Conservation (phyloP, 352 stramenopile genomes). For the Pythium biforme region DNA sequence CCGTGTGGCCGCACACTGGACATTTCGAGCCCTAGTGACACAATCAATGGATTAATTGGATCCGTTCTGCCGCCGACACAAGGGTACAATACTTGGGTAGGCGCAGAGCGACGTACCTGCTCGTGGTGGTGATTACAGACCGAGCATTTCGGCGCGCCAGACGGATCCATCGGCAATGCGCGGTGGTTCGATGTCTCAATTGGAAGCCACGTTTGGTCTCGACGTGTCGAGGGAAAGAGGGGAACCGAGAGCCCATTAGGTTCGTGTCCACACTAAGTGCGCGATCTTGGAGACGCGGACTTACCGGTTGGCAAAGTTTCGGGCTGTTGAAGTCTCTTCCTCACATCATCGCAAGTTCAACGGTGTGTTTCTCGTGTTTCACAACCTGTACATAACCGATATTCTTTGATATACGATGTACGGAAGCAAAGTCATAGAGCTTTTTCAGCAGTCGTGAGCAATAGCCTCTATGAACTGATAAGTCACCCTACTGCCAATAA, state of each 20-base stretch:
- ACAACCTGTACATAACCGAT: neutral
- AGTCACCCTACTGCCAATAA: neutral
- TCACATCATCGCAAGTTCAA: neutral
- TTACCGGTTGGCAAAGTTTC: neutral
- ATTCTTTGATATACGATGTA: neutral
- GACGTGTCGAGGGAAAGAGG: neutral
- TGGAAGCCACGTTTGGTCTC: neutral
- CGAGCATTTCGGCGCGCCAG: slow-evolving; percentile 29
- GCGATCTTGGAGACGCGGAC: neutral
- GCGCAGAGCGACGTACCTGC: slow-evolving; percentile 18
- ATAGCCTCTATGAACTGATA: neutral
- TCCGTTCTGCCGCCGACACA: neutral
- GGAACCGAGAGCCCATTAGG: neutral
- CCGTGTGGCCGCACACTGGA: slow-evolving; percentile 58
- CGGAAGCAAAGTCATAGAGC: too few relatives aligned
- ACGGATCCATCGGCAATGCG: neutral
- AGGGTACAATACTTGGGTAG: neutral
- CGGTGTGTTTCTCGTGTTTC: neutral
- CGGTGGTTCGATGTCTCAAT: neutral
- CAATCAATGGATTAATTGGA: neutral
- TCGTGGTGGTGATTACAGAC: slow-evolving; percentile 58
- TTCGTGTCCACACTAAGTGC: slow-evolving; percentile 4
- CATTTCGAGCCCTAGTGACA: slow-evolving; percentile 51
- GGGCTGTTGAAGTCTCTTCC: neutral
- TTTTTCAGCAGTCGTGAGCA: too few relatives aligned